These are phyloP conservation scores for Arachnomyces sp. DNA, from an alignment of 2,329 filamentous ascomycete genomes.

Conservation along the genomic window DNA sequence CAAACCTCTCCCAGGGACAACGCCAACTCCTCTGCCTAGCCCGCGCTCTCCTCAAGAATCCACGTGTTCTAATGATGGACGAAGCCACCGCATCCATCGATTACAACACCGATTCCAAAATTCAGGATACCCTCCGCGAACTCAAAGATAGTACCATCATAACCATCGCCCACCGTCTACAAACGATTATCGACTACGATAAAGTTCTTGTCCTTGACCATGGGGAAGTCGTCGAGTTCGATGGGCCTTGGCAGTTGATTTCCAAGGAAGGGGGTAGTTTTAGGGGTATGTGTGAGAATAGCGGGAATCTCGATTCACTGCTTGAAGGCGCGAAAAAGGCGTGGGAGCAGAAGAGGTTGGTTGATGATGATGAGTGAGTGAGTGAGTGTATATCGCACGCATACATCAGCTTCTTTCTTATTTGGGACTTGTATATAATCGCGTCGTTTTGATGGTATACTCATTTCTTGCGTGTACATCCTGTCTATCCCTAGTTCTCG, in stretches of 20 bases:
- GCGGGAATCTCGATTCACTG: slow-evolving; percentile 53
- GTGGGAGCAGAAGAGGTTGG: slow-evolving; percentile 39
- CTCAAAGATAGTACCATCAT: slow-evolving; percentile 81
- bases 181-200: slow-evolving; percentile 97
- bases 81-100: slow-evolving; percentile 97
- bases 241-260: slow-evolving; percentile 77
- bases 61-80: slow-evolving; percentile 96
- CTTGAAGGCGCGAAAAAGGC: slow-evolving; percentile 46
- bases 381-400: too few relatives aligned
- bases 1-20: slow-evolving; percentile 92
- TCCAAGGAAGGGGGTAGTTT: slow-evolving; percentile 60
- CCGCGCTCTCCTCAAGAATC: slow-evolving; percentile 80
- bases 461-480: too few relatives aligned
- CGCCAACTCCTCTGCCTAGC: slow-evolving; percentile 90
- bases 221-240: slow-evolving; percentile 78
- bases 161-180: slow-evolving; percentile 89
- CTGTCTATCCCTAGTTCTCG: too few relatives aligned
- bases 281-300: slow-evolving; percentile 60
- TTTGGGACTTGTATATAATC: too few relatives aligned
- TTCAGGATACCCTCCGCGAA: slow-evolving; percentile 93
- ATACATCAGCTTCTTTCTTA: too few relatives aligned
- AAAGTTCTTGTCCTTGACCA: slow-evolving; percentile 92
- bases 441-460: too few relatives aligned
- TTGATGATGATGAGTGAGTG: slow-evolving; percentile 36
- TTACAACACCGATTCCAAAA: slow-evolving; percentile 90